phyloP scores from a whole-genome alignment of 225 moss, liverwort and hornwort genomes.

The Marchantia polymorpha region DNA sequence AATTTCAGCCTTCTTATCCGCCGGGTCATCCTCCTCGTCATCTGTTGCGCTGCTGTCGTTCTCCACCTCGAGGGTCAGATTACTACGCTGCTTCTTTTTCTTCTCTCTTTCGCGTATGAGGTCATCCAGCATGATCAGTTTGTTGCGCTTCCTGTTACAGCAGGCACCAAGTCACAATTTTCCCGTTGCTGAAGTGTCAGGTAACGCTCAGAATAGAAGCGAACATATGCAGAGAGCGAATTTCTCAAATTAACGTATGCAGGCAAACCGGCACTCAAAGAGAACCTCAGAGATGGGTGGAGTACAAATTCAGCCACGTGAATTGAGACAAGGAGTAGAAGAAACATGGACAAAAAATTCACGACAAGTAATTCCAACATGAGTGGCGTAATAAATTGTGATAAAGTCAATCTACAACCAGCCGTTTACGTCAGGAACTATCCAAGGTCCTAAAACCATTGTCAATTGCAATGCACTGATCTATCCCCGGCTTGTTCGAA shows the following conservation, averaged over 20 bases:
- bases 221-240: background rate
- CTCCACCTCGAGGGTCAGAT: background rate
- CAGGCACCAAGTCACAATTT: background rate
- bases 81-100: background rate
- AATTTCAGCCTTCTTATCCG: conserved; percentile 47
- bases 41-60: conserved; percentile 13
- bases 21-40: conserved; percentile 46
- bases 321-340: background rate
- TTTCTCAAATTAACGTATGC: no score
- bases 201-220: background rate
- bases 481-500: no score
- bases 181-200: background rate
- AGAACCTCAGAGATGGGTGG: no score
- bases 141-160: conserved; percentile 16
- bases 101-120: conserved; percentile 24
- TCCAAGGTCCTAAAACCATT: no score
- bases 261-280: no score
- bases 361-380: background rate
- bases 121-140: conserved; percentile 24
- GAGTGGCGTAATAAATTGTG: background rate
- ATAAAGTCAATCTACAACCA: no score
- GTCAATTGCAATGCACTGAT: no score
- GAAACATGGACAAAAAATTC: background rate
- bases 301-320: no score
- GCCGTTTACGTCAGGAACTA: no score